phyloP scores from a whole-genome alignment of 352 stramenopile species.

The Phytopythium kandeliae region DNA sequence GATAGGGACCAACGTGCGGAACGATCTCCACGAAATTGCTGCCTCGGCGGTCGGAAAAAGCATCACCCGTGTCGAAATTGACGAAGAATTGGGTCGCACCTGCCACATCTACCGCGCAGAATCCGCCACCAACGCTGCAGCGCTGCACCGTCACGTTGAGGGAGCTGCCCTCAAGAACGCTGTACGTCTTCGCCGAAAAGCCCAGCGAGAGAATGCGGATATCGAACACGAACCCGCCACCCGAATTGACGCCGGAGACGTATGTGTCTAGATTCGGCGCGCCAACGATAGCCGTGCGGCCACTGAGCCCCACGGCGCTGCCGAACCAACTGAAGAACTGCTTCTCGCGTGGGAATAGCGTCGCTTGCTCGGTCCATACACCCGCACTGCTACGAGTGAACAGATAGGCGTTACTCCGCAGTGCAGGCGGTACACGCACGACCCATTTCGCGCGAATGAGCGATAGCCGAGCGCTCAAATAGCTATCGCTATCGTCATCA shows the following conservation, averaged over 20 bases:
- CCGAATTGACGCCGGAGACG: slow-evolving; percentile 86
- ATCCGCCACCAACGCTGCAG: slow-evolving; percentile 38
- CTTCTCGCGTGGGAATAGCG: slow-evolving; percentile 87
- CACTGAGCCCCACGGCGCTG: slow-evolving; percentile 69
- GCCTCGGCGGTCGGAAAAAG: slow-evolving; percentile 49
- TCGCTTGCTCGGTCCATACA: slow-evolving; percentile 89
- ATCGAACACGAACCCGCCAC: slow-evolving; percentile 90
- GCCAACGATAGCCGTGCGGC: slow-evolving; percentile 84
- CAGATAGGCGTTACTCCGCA: slow-evolving; percentile 60
- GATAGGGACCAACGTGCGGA: slow-evolving; percentile 48
- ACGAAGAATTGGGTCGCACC: slow-evolving; percentile 43
- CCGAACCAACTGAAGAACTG: slow-evolving; percentile 91
- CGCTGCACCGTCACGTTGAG: slow-evolving; percentile 71
- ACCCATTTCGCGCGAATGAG: slow-evolving; percentile 25
- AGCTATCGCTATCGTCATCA: background rate
- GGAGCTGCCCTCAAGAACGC: slow-evolving; percentile 82
- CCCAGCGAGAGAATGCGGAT: slow-evolving; percentile 85
- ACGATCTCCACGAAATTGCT: slow-evolving; percentile 41
- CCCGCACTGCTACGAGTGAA: slow-evolving; percentile 47
- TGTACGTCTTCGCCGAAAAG: slow-evolving; percentile 69
- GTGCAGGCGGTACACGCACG: slow-evolving; percentile 42
- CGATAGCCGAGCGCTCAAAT: slow-evolving; percentile 10
- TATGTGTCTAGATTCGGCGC: slow-evolving; percentile 91
- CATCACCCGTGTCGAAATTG: slow-evolving; percentile 71
- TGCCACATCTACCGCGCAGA: slow-evolving; percentile 61